A percentile compares a stretch with the other conserved stretches of the same genome.
These are phyloP conservation scores for Thermomyces lanuginosus DNA, from an alignment of 2,329 filamentous ascomycete species.

Conservation along the genomic window DNA sequence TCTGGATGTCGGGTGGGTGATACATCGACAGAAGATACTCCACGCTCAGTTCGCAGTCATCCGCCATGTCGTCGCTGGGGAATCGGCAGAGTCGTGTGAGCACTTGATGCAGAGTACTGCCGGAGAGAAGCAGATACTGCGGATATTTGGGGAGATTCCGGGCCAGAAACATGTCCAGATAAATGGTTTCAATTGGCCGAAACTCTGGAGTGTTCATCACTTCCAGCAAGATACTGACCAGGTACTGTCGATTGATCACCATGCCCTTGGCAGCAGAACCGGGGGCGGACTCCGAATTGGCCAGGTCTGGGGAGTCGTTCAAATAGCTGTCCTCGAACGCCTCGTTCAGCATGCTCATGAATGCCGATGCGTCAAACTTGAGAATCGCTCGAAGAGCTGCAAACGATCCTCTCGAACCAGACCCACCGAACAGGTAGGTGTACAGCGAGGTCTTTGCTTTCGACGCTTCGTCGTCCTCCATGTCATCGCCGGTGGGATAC, in stretches of 20 bases:
- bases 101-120: slow-evolving; percentile 66
- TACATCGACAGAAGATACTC: slow-evolving; percentile 92
- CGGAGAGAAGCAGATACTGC: slow-evolving; percentile 82
- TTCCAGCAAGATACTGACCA: slow-evolving; percentile 77
- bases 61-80: slow-evolving; percentile 61
- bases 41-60: slow-evolving; percentile 91
- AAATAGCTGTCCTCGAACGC: slow-evolving; percentile 91
- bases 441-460: slow-evolving; percentile 80
- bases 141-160: slow-evolving; percentile 92
- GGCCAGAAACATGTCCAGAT: slow-evolving; percentile 96
- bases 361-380: slow-evolving; percentile 76
- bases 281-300: slow-evolving; percentile 28
- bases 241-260: slow-evolving; percentile 78
- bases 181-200: slow-evolving; percentile 66
- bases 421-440: slow-evolving; percentile 77
- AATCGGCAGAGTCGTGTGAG: slow-evolving; percentile 72
- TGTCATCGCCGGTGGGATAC: slow-evolving; percentile 70
- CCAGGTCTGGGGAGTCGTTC: slow-evolving; percentile 54
- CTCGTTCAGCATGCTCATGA: slow-evolving; percentile 89
- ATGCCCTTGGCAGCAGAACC: slow-evolving; percentile 39
- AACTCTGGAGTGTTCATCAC: slow-evolving; percentile 65
- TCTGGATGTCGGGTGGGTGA: slow-evolving; percentile 65
- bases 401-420: slow-evolving; percentile 56
- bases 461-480: slow-evolving; percentile 55
- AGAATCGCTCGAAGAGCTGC: slow-evolving; percentile 72